These are phyloP conservation scores for Trichoderma gracile DNA, from an alignment of 2,329 filamentous ascomycete genomes.

Conservation along the genomic window DNA sequence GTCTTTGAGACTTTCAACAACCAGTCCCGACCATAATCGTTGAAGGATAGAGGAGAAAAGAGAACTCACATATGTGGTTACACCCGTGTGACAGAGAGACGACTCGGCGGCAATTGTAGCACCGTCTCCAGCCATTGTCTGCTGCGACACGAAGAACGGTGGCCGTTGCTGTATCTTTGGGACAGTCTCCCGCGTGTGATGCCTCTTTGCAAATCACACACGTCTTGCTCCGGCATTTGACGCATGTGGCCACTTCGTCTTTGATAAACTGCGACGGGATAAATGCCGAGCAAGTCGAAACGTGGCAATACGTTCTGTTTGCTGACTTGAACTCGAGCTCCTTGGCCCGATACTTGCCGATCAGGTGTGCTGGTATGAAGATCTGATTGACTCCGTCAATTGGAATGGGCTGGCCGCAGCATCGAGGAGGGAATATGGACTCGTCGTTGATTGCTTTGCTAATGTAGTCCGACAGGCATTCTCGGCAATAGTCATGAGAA, in stretches of 20 bases:
- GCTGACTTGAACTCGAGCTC: constrained; percentile 50
- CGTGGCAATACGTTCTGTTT: constrained; percentile 54
- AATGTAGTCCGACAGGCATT: constrained; percentile 49
- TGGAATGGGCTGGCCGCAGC: constrained; percentile 48
- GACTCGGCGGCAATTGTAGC: constrained; percentile 69
- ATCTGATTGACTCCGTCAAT: constrained; percentile 34
- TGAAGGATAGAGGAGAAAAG: not conserved
- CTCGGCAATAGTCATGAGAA: constrained; percentile 52
- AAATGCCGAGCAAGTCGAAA: constrained; percentile 48
- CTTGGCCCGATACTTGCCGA: constrained; percentile 45
- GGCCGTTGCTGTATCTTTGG: constrained; percentile 43
- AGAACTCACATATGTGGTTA: constrained; percentile 85
- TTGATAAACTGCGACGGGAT: constrained; percentile 41
- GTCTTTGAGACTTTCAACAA: constrained; percentile 35
- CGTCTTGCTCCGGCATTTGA: constrained; percentile 45
- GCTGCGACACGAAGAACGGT: constrained; percentile 52
- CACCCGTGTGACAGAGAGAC: constrained; percentile 81
- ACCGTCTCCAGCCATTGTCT: constrained; percentile 71
- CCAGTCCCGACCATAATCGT: constrained; percentile 27
- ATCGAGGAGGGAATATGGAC: constrained; percentile 54
- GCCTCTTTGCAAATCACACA: constrained; percentile 52
- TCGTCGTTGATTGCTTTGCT: constrained; percentile 47
- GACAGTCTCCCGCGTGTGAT: constrained; percentile 51
- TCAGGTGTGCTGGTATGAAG: constrained; percentile 41
- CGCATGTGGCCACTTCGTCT: constrained; percentile 44